Percentiles rank a stretch among this genome's conserved stretches.
These are phyloP conservation scores for Fonsecaea erecta DNA, from an alignment of 2,329 filamentous ascomycete species.

Conservation along the genomic window DNA sequence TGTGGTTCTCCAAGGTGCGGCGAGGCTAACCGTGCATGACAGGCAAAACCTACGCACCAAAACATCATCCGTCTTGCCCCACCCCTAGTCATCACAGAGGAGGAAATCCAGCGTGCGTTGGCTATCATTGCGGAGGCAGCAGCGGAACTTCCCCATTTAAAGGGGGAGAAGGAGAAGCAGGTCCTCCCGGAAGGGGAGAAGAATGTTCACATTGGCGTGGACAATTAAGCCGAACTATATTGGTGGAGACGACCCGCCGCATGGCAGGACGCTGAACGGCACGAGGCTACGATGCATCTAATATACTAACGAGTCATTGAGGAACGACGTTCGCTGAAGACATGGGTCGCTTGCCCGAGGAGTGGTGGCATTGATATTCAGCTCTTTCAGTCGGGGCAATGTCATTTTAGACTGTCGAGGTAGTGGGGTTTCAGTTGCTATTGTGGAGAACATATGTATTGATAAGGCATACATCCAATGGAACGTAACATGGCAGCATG, in stretches of 20 bases:
- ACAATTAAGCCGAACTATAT: slow-evolving; percentile 51
- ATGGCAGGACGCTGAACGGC: not conserved
- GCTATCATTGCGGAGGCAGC: slow-evolving; percentile 81
- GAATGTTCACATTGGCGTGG: slow-evolving; percentile 63
- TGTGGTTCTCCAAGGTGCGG: not conserved
- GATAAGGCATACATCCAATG: not conserved
- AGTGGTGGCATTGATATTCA: not conserved
- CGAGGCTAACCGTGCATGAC: not conserved
- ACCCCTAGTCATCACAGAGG: slow-evolving; percentile 89
- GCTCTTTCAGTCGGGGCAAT: not conserved
- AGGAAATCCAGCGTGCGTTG: slow-evolving; percentile 78
- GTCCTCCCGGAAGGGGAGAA: slow-evolving; percentile 65
- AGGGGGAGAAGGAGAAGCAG: slow-evolving; percentile 60
- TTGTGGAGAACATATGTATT: not conserved
- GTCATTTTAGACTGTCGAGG: not conserved
- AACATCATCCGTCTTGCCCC: slow-evolving; percentile 99
- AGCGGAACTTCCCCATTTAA: slow-evolving; percentile 73
- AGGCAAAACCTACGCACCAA: slow-evolving; percentile 98
- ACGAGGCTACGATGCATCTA: slow-evolving; percentile 4
- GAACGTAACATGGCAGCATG: not conserved
- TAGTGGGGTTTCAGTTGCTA: not conserved
- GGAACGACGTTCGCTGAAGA: not conserved
- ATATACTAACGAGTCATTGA: not conserved
- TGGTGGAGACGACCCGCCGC: not conserved
- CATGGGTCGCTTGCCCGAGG: not conserved